Evolutionary conservation across 805 yeast species (phyloP), one percentile per base, ranked within the genome.

Genomic region (Barnettozyma sucrosica): DNA sequence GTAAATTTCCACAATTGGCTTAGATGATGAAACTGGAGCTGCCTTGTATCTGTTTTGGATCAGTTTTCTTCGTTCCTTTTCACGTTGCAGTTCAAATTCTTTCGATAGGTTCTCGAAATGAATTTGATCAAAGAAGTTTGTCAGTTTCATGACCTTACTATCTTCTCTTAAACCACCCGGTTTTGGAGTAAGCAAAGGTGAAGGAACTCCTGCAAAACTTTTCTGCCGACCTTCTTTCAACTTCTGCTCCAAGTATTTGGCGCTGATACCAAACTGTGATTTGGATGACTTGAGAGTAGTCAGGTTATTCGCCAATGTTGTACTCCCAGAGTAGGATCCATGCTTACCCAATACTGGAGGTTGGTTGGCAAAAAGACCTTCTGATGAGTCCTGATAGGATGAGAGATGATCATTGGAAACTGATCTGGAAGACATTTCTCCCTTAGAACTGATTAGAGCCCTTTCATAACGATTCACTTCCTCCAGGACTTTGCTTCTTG

Each of bases 1-100:
- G 62, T 85, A 93, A 23, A 93, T 85, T 56, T 90, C 97, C 20
- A 90, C 97, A 47, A 88, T 84, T 0, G 99, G 98, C 50, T 78
- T 82, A 1, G 93, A 81, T 2, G 81, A 77, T 21, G 81, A 79
- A 44, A 88, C 77, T 7, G 93, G 89, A 13, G 73, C 69, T 0
- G 92, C 88, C 51, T 81, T 72, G 61, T 80, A 79, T 55, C 83
- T 76, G 55, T 80, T 74, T 53, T 68, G 72, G 39, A 79, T 72
- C 38, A 87, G 61, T 51, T 83, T 81, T 48, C 75, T 69, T 50
- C 89, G 75, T 60, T 92, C 96, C 40, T 73, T 67, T 53, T 88
- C 95, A 59, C 98, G 79, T 59, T 90, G 96, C 54, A 80, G 74
- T 59, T 87, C 95, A 62, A 92, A 90, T 61, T 93, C 97, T 55